Conservation (phyloP, 129 eudicot genomes). For the Apium graveolens region DNA sequence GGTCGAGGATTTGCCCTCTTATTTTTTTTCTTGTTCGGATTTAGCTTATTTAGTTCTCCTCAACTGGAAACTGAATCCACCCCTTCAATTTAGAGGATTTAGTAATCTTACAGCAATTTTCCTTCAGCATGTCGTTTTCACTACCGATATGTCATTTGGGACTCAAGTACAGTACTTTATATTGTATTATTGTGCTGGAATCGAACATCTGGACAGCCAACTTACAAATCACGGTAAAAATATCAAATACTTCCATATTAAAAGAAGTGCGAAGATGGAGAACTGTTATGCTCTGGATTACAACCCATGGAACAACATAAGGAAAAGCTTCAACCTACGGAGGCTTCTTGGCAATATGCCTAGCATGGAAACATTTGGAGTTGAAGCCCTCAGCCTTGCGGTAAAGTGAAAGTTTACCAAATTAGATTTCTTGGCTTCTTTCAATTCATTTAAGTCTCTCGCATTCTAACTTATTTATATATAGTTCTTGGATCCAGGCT, state of each 20-base stretch:
- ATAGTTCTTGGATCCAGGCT: neutral
- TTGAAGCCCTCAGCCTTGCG: neutral
- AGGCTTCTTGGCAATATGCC: neutral
- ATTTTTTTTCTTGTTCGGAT: neutral
- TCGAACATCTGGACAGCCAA: neutral
- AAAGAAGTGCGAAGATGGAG: neutral
- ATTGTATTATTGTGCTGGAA: neutral
- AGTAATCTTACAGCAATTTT: neutral
- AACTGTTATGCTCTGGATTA: neutral
- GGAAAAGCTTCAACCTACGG: neutral
- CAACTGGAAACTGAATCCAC: neutral
- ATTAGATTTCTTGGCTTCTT: neutral
- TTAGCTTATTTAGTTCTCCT: neutral
- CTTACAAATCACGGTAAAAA: neutral
- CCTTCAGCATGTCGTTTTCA: neutral
- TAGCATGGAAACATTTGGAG: neutral
- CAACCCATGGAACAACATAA: neutral
- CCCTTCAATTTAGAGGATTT: neutral
- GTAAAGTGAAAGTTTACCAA: neutral
- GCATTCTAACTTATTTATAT: neutral
- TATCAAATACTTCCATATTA: neutral
- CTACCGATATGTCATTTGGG: neutral
- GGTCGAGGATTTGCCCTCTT: neutral
- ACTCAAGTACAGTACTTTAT: neutral
- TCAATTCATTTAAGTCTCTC: neutral